A percentile compares a stretch with the other conserved stretches of the same genome.
These are phyloP conservation scores for Magnaporthales sp. DNA, from an alignment of 2,329 filamentous ascomycete genomes.

Conservation along the genomic window DNA sequence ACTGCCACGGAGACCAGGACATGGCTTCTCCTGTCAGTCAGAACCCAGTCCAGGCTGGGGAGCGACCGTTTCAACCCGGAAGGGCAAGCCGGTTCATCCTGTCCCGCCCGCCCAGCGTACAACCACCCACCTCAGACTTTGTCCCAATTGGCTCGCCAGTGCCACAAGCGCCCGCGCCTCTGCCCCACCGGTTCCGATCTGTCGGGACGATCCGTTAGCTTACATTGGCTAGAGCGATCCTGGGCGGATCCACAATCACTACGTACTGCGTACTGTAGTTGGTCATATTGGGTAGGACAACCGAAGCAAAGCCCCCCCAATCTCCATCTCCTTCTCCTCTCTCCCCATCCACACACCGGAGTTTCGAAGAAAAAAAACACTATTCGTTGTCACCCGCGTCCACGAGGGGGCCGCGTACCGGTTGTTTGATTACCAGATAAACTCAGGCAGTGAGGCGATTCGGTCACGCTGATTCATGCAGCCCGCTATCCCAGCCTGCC, in stretches of 20 bases:
- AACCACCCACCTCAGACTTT: background rate
- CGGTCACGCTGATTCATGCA: no score
- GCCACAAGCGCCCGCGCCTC: background rate
- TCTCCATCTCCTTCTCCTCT: no score
- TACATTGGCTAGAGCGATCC: no score
- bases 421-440: no score
- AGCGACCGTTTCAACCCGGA: background rate
- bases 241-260: no score
- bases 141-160: background rate
- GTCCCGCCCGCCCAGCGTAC: background rate
- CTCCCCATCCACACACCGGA: background rate
- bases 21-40: background rate
- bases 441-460: no score
- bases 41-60: background rate
- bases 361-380: background rate
- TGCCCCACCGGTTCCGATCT: no score
- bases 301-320: no score
- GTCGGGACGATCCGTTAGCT: no score
- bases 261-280: background rate
- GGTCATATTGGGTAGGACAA: no score
- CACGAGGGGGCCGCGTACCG: background rate
- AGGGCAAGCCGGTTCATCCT: background rate
- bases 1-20: background rate
- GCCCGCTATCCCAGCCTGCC: no score
- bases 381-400: background rate